phyloP scores from a whole-genome alignment of 2,329 filamentous ascomycete genomes.

The Raffaelea albimanens region DNA sequence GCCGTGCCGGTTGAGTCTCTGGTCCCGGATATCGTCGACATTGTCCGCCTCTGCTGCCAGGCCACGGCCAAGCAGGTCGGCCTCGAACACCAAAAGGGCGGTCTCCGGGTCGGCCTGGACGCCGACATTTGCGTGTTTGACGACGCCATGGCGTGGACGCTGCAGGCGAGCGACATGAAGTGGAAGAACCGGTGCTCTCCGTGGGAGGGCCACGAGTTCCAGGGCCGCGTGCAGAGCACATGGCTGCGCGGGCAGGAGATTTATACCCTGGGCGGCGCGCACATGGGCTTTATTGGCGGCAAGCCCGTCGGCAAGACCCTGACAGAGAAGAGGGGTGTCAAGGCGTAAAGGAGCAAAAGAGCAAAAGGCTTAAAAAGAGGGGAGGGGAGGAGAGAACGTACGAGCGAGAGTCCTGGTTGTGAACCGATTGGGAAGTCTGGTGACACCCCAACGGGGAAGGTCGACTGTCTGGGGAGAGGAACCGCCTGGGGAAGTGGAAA shows the following conservation, averaged over 20 bases:
- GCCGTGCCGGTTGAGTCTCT: conserved; percentile 22
- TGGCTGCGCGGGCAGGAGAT: conserved; percentile 71
- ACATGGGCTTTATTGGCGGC: conserved; percentile 39
- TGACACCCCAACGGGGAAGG: too few species aligned
- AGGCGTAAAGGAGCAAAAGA: not conserved
- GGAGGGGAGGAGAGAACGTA: not conserved
- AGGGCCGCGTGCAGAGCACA: conserved; percentile 72
- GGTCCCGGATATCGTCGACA: conserved; percentile 55
- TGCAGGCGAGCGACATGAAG: conserved; percentile 71
- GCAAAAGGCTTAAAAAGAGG: not conserved
- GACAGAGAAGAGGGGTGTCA: conserved; percentile 10
- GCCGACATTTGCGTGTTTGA: conserved; percentile 91
- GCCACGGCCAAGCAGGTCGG: conserved; percentile 88
- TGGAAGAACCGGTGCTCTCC: conserved; percentile 91
- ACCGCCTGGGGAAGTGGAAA: too few species aligned
- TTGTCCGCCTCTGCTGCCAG: conserved; percentile 75
- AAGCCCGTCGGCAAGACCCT: conserved; percentile 46
- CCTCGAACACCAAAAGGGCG: conserved; percentile 71
- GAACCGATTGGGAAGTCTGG: too few species aligned
- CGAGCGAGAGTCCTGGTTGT: not conserved
- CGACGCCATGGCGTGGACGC: conserved; percentile 66
- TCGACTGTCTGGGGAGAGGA: too few species aligned
- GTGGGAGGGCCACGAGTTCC: conserved; percentile 73
- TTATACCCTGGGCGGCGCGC: conserved; percentile 53
- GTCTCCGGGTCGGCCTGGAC: conserved; percentile 70